These are phyloP conservation scores for Coprinopsis marcescibilis DNA, from an alignment of 768 basidiomycete species.

Conservation along the genomic window DNA sequence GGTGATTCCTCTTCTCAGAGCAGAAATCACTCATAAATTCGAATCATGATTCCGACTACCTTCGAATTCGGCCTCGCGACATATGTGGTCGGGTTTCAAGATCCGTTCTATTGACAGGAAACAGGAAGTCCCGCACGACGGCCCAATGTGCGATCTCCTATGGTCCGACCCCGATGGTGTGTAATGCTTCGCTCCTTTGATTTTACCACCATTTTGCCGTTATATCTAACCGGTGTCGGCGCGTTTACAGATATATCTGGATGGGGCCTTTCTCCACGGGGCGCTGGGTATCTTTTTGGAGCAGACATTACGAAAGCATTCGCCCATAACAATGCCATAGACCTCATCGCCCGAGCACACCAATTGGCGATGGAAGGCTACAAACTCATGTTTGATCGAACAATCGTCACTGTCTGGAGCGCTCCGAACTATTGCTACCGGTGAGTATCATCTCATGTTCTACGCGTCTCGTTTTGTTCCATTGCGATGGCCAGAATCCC, in stretches of 20 bases:
- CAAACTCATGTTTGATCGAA: constrained; percentile 94
- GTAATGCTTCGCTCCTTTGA: too few relatives aligned
- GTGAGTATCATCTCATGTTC: constrained; percentile 37
- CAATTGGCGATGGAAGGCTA: constrained; percentile 98
- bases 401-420: constrained; percentile 97
- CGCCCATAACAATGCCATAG: constrained; percentile 85
- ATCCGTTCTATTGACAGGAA: constrained; percentile 93
- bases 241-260: constrained; percentile 70
- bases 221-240: too few relatives aligned
- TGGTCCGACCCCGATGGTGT: constrained; percentile 98
- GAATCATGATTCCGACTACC: too few relatives aligned
- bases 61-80: not conserved
- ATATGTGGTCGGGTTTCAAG: constrained; percentile 30
- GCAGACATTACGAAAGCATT: constrained; percentile 88
- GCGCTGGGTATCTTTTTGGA: constrained; percentile 94
- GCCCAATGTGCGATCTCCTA: constrained; percentile 97
- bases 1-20: too few relatives aligned
- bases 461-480: constrained; percentile 8
- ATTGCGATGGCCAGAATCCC: constrained; percentile 2
- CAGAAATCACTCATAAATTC: too few relatives aligned
- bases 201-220: not conserved
- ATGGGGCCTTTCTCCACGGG: constrained; percentile 97
- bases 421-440: constrained; percentile 98
- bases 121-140: constrained; percentile 97
- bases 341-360: constrained; percentile 94